These are phyloP conservation scores for Kwoniella sp. DNA, from an alignment of 768 basidiomycete species.

Conservation along the genomic window DNA sequence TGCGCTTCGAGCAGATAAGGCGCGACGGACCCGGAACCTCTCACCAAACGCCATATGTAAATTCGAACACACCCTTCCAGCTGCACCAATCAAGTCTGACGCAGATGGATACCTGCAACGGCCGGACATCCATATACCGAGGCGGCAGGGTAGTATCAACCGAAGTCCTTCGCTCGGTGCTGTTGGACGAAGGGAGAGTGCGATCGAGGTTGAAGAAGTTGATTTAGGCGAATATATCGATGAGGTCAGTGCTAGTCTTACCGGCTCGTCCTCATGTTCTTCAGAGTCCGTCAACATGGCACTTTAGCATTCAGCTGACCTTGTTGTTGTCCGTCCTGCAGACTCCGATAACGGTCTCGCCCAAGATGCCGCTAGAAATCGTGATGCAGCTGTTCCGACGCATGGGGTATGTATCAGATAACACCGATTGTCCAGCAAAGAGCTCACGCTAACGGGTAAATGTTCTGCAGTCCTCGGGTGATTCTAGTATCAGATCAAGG, in stretches of 20 bases:
- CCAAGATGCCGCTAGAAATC: slow-evolving; percentile 89
- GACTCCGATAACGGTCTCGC: slow-evolving; percentile 92
- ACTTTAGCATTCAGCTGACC: background rate
- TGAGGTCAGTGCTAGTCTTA: slow-evolving; percentile 63
- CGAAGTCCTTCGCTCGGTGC: slow-evolving; percentile 17
- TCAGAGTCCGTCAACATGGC: too few relatives aligned
- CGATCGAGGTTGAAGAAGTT: slow-evolving; percentile 51
- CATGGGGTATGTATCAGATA: slow-evolving; percentile 95
- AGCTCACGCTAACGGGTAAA: background rate
- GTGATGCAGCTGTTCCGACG: slow-evolving; percentile 97
- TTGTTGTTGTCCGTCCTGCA: slow-evolving; percentile 50
- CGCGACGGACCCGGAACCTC: slow-evolving; percentile 66
- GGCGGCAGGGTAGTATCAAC: slow-evolving; percentile 17
- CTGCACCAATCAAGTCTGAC: slow-evolving; percentile 4
- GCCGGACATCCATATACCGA: slow-evolving; percentile 43
- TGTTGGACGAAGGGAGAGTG: slow-evolving; percentile 28
- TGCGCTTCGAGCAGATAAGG: slow-evolving; percentile 79
- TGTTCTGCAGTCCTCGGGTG: slow-evolving; percentile 74
- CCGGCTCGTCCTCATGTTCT: background rate
- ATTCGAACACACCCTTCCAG: slow-evolving; percentile 59
- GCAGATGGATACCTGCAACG: slow-evolving; percentile 22
- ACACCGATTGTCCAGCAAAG: background rate
- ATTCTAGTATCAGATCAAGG: slow-evolving; percentile 91
- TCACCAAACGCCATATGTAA: slow-evolving; percentile 69
- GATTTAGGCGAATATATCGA: slow-evolving; percentile 84